Evolutionary conservation across 305 asterid species (phyloP), one percentile per base, ranked within the genome.

Genomic region (Fraxinus angustifolia): DNA sequence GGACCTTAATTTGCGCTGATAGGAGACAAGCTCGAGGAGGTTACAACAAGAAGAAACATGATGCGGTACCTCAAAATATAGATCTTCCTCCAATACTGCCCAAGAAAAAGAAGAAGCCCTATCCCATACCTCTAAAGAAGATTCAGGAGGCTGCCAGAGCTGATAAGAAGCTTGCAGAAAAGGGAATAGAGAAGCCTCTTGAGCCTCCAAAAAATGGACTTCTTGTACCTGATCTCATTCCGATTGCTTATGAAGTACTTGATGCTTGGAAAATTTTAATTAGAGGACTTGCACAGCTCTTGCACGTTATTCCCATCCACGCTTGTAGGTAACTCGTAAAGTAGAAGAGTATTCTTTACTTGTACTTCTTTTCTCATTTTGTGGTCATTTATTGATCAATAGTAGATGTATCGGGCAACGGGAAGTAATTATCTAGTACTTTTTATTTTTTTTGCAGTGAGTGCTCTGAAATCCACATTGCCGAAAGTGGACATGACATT

Each of bases 121-220:
- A 60, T 85, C 96, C 98, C 56, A 85, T 91, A 83, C 98, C 99
- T 31, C 48, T 93, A 11, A 92, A 87, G 90, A 89, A 91, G 88
- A 91, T 95, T 84, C 88, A 81, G 84, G 87, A 89, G 78, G 96
- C 90, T 11, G 90, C 92, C 14, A 88, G 96, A 86, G 92, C 90
- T 80, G 98, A 92, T 87, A 92, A 90, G 90, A 92, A 90, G 85
- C 89, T 95, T 50, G 98, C 99, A 73, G 80, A 86, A 82, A 87
- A 85, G 97, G 99, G 99, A 48, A 91, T 91, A 35, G 99, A 95
- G 89, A 95, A 94, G 87, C 92, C 86, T 80, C 97, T 95, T 31
- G 93, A 91, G 76, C 96, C 97, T 80, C 97, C 97, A 2, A 91
- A 89, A 81, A 95, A 93, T 77, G 98, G 98, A 74, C 50, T 93